Evolutionary conservation across 2,329 filamentous ascomycete genomes (phyloP).

Genomic region (Niveomyces coronatus): DNA sequence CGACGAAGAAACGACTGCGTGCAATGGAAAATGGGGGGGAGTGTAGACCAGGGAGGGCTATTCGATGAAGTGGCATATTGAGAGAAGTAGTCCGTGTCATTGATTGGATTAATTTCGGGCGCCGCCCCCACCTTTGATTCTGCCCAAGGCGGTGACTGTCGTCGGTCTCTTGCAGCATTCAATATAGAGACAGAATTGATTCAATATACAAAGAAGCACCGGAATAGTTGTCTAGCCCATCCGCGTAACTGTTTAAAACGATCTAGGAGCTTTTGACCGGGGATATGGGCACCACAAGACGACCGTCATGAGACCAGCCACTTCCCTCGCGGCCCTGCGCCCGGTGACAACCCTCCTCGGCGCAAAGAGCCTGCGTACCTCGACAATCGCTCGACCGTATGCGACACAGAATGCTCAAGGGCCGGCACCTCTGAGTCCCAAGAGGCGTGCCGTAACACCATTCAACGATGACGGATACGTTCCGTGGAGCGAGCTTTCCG

Average conservation of each 20-base stretch:
- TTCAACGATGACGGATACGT: conserved; percentile 79
- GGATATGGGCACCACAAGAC: conserved; percentile 24
- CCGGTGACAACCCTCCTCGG: conserved; percentile 19
- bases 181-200: conserved; percentile 2
- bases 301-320: conserved; percentile 37
- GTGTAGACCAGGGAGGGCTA: conserved; percentile 17
- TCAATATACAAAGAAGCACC: too few species aligned
- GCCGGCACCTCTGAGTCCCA: conserved; percentile 31
- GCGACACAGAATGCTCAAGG: conserved; percentile 45
- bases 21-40: conserved; percentile 22
- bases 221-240: too few species aligned
- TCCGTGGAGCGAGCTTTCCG: conserved; percentile 68
- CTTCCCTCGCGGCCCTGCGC: conserved; percentile 26
- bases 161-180: too few species aligned
- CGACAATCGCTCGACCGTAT: conserved; percentile 39
- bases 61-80: conserved; percentile 34
- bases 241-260: too few species aligned
- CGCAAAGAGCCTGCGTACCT: conserved; percentile 23
- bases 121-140: conserved; percentile 22
- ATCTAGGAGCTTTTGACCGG: conserved; percentile 6
- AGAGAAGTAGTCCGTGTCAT: conserved; percentile 25
- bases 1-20: too few species aligned
- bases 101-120: conserved; percentile 15
- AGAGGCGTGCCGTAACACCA: conserved; percentile 64
- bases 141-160: conserved; percentile 29